Evolutionary conservation across 148 eudicot genomes (phyloP).

Genomic region (Arctostaphylos glauca): DNA sequence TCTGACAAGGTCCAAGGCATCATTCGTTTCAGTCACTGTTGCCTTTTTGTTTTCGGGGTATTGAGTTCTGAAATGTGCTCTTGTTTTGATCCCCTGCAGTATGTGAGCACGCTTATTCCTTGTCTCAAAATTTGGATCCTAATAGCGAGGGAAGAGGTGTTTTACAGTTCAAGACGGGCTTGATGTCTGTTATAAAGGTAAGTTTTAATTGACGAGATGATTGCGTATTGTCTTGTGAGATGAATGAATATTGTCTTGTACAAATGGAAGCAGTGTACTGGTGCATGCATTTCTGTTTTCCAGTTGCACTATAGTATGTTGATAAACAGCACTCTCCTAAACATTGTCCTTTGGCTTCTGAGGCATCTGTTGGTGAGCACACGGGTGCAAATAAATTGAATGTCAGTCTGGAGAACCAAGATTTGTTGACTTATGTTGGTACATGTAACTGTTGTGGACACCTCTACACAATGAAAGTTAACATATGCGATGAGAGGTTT

Average conservation of each 20-base stretch:
- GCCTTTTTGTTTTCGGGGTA: not conserved
- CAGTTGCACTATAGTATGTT: not conserved
- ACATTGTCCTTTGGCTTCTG: not conserved
- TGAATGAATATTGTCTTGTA: not conserved
- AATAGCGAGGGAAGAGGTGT: conserved; percentile 99
- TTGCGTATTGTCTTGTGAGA: not conserved
- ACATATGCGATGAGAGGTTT: not conserved
- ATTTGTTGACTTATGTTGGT: not conserved
- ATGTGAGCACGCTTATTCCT: conserved; percentile 89
- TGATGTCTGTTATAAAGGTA: conserved; percentile 99
- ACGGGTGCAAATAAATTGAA: not conserved
- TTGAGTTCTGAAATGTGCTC: not conserved
- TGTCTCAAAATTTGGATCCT: conserved; percentile 97
- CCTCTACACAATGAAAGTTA: not conserved
- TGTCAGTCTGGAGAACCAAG: not conserved
- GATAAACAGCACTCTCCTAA: not conserved
- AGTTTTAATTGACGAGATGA: not conserved
- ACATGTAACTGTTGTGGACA: not conserved
- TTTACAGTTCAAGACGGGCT: conserved; percentile 94
- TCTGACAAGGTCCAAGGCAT: not conserved
- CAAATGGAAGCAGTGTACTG: conserved; percentile 4
- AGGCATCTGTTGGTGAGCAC: not conserved
- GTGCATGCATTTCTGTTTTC: not conserved
- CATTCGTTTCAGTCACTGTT: not conserved
- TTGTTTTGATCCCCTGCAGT: conserved; percentile 44